Base-by-base conservation (phyloP, 1,284 basidiomycete species). In the Moesziomyces aphidis region DNA sequence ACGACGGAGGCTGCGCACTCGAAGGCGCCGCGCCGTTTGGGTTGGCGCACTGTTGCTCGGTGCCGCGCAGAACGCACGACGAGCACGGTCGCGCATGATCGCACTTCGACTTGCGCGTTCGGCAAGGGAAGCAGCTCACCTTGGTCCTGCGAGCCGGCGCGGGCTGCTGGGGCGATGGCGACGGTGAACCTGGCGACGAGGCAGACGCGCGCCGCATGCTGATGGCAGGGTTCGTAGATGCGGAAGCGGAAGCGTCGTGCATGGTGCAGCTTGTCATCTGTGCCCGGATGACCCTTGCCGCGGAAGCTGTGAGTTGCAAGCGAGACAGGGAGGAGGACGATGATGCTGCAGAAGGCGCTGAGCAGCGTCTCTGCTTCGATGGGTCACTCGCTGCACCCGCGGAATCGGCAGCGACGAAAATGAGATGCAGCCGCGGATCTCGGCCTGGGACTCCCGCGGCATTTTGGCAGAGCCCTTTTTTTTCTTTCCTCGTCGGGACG, bases 31-130 rank as follows among this genome's bases (percentile, higher is more conserved):
- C 22, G n/a, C 39, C 53, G 17, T 11, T 59, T 2, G 69, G 57
- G 43, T 72, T 60, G 11, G 60, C 17, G 21, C 69, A 72, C 28
- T 67, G 59, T 39, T 50, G 46, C 1, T 60, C 42, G 1, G 69
- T 72, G 9, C 60, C 69, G 28, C 69, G 54, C 5, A 72, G 45
- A 1, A 72, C 53, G 50, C 69, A 72, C 10, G 69, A 72, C 7
- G 69, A 72, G 42, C 69, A 72, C 13, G 69, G 69, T 6, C 63
- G 47, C 2, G 69, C 58, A 44, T 72, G 69, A 43, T 72, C 69
- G 50, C 69, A 72, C 21, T 72, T 72, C 8, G 63, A 66, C 24
- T 72, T 72, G 55, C 69, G 69, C 39, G 52, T 56, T 34, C 63
- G 64, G 44, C 68, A 71, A 0, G 62, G 68, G 13, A 61, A 55